Base-by-base conservation (phyloP, 2,329 filamentous ascomycete species). In the Colletotrichum lupini region DNA sequence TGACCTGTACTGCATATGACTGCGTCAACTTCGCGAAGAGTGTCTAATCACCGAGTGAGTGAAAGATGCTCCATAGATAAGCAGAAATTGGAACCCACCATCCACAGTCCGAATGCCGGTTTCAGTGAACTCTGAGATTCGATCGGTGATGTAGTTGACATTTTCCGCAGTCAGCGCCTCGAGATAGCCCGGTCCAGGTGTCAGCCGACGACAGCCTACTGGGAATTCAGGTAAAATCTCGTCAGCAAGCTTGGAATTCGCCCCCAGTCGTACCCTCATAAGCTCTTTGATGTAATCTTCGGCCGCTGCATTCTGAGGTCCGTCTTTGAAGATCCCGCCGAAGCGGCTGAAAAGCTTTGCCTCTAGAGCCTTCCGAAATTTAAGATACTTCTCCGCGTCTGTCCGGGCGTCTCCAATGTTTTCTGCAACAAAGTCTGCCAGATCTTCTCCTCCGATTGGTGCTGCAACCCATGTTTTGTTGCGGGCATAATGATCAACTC, bases 401-500 rank as follows among this genome's bases (percentile, higher is more conserved):
- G 78, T 92, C 92, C 0, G 86, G 84, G 24, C 89, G 84, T 4
- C 85, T 83, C 5, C 42, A 0, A 49, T 67, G 90, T 85, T 32
- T 91, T 88, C 2, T 87, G 76, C 0, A 84, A 81, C 76, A 89
- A 84, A 59, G 91, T 90, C 0, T 90, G 85, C 37, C 87, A 87
- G 0, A 89, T 88, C 82, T 72, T 88, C 82, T 35, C 88, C 85
- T 0, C 88, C 88, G 80, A 91, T 92, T 0, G 90, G 89, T 1
- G 88, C 86, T 0, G 92, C 90, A 30, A 94, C 90, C 92, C 92
- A 94, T 0, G 92, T 93, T 32, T 84, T 87, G 76, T 88, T 91
- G 14, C 92, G 85, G 1, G 87, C 90, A 75, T 93, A 93, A 79
- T 92, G 90, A 74, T 93, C 90, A 0, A 93, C 82, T 2, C 85